Conservation (phyloP, 768 basidiomycete genomes). For the Astraeus odoratus region DNA sequence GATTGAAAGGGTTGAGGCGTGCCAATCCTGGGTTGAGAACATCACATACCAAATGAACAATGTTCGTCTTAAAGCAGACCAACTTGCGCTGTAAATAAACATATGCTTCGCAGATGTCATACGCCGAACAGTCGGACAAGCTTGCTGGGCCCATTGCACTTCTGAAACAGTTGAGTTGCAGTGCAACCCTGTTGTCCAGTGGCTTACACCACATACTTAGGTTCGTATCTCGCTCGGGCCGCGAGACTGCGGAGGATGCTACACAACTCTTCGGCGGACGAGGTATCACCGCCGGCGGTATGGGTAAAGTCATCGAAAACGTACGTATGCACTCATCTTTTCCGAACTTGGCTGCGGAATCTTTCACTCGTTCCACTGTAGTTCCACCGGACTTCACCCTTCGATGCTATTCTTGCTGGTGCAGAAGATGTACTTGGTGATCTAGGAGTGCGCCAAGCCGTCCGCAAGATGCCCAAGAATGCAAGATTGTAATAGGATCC, state of each 20-base stretch:
- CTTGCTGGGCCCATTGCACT: slow-evolving; percentile 87
- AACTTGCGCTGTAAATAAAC: not conserved
- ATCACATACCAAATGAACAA: slow-evolving; percentile 92
- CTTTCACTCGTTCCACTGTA: slow-evolving; percentile 17
- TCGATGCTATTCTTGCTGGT: slow-evolving; percentile 80
- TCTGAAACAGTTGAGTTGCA: slow-evolving; percentile 69
- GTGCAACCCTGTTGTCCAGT: not conserved
- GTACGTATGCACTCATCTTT: slow-evolving; percentile 33
- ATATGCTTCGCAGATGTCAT: slow-evolving; percentile 59
- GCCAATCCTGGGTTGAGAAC: slow-evolving; percentile 84
- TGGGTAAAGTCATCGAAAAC: slow-evolving; percentile 81
- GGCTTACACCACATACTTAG: slow-evolving; percentile 28
- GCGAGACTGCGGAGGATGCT: slow-evolving; percentile 56
- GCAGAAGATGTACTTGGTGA: slow-evolving; percentile 71
- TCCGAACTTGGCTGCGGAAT: not conserved
- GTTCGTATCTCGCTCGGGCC: slow-evolving; percentile 53
- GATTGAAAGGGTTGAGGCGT: slow-evolving; percentile 84
- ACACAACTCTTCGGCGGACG: slow-evolving; percentile 87
- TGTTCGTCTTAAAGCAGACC: slow-evolving; percentile 31
- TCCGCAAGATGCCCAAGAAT: slow-evolving; percentile 60
- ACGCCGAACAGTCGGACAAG: slow-evolving; percentile 75
- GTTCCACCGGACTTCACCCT: slow-evolving; percentile 80
- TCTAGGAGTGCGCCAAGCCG: slow-evolving; percentile 65
- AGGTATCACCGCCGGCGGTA: slow-evolving; percentile 77
- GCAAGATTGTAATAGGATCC: slow-evolving; percentile 31